Conservation (phyloP, 2,329 filamentous ascomycete species). For the Clonostachys chloroleuca region DNA sequence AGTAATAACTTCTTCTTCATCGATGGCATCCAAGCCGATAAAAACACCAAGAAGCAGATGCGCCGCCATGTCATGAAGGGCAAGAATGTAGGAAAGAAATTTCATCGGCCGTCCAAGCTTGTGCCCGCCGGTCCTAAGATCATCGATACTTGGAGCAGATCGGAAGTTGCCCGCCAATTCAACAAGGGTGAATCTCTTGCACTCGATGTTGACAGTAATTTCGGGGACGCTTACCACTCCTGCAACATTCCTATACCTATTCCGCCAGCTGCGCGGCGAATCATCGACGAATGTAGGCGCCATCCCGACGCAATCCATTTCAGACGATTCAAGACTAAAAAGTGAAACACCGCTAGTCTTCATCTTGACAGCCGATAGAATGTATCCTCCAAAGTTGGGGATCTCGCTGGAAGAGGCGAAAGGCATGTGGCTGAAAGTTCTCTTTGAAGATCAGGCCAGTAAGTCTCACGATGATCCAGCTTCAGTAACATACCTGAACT, state of each 20-base stretch:
- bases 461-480: not conserved
- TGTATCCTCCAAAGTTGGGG: conserved; percentile 5
- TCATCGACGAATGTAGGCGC: conserved; percentile 7
- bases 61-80: conserved; percentile 13
- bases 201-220: not conserved
- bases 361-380: not conserved
- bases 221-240: conserved; percentile 1
- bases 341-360: not conserved
- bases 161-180: too few relatives aligned
- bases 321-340: not conserved
- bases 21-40: conserved; percentile 5
- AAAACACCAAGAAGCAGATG: conserved; percentile 13
- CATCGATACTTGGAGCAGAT: not conserved
- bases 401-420: conserved; percentile 6
- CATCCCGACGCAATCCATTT: not conserved
- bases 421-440: conserved; percentile 6
- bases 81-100: conserved; percentile 11
- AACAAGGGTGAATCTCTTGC: not conserved
- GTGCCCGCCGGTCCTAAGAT: not conserved
- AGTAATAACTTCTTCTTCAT: conserved; percentile 48
- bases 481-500: too few relatives aligned
- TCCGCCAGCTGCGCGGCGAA: conserved; percentile 1
- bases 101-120: conserved; percentile 6
- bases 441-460: conserved; percentile 7
- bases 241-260: conserved; percentile 3